phyloP scores from a whole-genome alignment of 768 basidiomycete species.

The Lanmaoa rubissima region DNA sequence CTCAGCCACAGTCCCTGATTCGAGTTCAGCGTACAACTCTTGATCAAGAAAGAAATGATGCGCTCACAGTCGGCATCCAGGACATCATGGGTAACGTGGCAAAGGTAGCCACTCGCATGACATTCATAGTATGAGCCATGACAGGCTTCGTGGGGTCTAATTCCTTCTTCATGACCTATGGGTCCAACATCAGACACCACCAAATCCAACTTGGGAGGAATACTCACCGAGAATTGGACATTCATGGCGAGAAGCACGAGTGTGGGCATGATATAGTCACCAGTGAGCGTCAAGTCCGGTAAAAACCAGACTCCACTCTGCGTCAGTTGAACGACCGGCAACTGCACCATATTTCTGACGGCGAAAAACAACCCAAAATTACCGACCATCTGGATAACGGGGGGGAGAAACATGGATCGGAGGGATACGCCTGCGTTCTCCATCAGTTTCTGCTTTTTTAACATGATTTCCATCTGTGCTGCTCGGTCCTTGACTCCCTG shows the following conservation, averaged over 20 bases:
- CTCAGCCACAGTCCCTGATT: constrained; percentile 57
- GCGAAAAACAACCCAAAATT: constrained; percentile 84
- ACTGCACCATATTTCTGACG: constrained; percentile 63
- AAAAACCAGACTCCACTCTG: constrained; percentile 73
- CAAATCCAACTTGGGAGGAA: background rate
- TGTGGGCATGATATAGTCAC: constrained; percentile 70
- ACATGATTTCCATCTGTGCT: constrained; percentile 40
- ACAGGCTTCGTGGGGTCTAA: constrained; percentile 51
- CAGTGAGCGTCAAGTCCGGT: constrained; percentile 80
- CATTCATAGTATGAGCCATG: constrained; percentile 67
- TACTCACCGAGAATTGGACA: constrained; percentile 62
- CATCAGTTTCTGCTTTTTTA: constrained; percentile 54
- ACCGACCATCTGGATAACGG: constrained; percentile 70
- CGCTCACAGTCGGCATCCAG: constrained; percentile 64
- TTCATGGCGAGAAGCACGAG: constrained; percentile 60
- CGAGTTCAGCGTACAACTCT: background rate
- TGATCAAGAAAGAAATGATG: background rate
- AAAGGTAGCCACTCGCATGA: constrained; percentile 57
- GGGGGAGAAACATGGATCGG: constrained; percentile 48
- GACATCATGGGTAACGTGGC: constrained; percentile 51
- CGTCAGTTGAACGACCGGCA: constrained; percentile 72
- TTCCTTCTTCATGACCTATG: constrained; percentile 48
- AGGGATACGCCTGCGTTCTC: constrained; percentile 65
- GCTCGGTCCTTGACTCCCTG: constrained; percentile 36
- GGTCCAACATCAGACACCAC: constrained; percentile 2